phyloP scores from a whole-genome alignment of 108 stramenopile genomes.

The Fragilariopsis cylindrus region DNA sequence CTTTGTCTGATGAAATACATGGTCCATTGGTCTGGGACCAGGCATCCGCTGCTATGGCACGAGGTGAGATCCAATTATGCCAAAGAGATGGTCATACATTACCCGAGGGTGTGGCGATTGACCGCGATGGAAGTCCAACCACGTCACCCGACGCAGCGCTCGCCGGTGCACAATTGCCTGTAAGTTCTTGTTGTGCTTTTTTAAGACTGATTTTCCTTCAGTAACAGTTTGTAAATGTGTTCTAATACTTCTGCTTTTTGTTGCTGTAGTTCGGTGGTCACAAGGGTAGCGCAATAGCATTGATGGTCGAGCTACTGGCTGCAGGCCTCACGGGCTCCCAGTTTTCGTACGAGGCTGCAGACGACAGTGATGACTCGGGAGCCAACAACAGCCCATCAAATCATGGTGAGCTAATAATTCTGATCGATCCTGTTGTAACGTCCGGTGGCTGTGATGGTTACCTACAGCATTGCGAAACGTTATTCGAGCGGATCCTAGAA shows the following conservation, averaged over 20 bases:
- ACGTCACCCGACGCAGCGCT: constrained; percentile 11
- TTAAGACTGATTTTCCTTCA: too few species aligned
- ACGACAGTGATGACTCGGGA: background rate
- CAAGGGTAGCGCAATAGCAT: constrained; percentile 5
- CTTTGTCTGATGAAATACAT: background rate
- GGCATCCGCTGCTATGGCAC: constrained; percentile 17
- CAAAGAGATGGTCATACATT: constrained; percentile 15
- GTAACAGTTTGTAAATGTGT: too few species aligned
- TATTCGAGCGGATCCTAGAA: constrained; percentile 14
- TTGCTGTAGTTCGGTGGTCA: constrained; percentile 2
- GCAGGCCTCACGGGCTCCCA: constrained; percentile 7
- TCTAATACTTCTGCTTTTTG: too few species aligned
- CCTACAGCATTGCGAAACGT: constrained; percentile 6
- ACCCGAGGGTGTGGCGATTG: constrained; percentile 8
- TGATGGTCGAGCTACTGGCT: constrained; percentile 13
- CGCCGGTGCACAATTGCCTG: background rate
- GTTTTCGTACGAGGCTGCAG: background rate
- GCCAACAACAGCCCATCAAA: background rate
- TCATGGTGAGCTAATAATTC: constrained; percentile 9
- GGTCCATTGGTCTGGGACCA: constrained; percentile 19
- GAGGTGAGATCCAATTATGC: constrained; percentile 11
- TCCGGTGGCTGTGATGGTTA: constrained; percentile 1
- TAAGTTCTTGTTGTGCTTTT: background rate
- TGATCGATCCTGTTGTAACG: constrained; percentile 13
- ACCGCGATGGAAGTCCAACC: constrained; percentile 8